Evolutionary conservation across 2,329 filamentous ascomycete species (phyloP).

Genomic region (Arachnopeziza araneosa): DNA sequence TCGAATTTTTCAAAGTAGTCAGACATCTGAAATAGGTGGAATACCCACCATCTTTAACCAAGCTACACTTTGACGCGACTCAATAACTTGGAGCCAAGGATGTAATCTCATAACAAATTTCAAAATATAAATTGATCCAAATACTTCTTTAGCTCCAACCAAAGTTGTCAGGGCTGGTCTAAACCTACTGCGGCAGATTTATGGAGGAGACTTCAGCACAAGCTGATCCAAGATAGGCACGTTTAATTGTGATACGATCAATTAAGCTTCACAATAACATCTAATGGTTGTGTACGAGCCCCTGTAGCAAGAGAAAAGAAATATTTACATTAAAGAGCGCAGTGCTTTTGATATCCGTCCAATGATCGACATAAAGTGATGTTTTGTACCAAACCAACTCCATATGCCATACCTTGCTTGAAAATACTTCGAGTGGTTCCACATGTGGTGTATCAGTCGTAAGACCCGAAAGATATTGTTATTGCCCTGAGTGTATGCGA

Average conservation of each 20-base stretch:
- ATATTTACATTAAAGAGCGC: slow-evolving; percentile 24
- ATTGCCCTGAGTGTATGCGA: slow-evolving; percentile 19
- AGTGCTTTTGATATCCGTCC: slow-evolving; percentile 26
- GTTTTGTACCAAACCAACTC: slow-evolving; percentile 21
- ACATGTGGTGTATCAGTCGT: slow-evolving; percentile 23
- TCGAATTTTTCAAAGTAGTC: too few relatives aligned
- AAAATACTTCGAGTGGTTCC: slow-evolving; percentile 21
- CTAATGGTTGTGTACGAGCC: slow-evolving; percentile 19
- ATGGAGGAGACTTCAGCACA: background rate
- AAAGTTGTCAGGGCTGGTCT: too few relatives aligned
- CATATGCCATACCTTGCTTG: slow-evolving; percentile 23
- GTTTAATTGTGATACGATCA: slow-evolving; percentile 12
- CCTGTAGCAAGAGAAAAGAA: slow-evolving; percentile 22
- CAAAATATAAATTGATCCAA: too few relatives aligned
- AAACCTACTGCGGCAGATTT: too few relatives aligned
- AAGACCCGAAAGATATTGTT: slow-evolving; percentile 28
- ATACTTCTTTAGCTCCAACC: too few relatives aligned
- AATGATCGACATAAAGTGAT: slow-evolving; percentile 26
- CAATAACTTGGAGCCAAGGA: too few relatives aligned
- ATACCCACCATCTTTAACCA: too few relatives aligned
- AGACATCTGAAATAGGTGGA: too few relatives aligned
- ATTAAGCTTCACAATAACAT: slow-evolving; percentile 26
- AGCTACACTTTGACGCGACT: too few relatives aligned
- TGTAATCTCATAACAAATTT: too few relatives aligned
- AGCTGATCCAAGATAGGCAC: slow-evolving; percentile 2